A percentile compares a stretch with the other conserved stretches of the same genome.
Evolutionary conservation across 2,329 filamentous ascomycete species (phyloP).

Genomic region (Arthroderma uncinatum): DNA sequence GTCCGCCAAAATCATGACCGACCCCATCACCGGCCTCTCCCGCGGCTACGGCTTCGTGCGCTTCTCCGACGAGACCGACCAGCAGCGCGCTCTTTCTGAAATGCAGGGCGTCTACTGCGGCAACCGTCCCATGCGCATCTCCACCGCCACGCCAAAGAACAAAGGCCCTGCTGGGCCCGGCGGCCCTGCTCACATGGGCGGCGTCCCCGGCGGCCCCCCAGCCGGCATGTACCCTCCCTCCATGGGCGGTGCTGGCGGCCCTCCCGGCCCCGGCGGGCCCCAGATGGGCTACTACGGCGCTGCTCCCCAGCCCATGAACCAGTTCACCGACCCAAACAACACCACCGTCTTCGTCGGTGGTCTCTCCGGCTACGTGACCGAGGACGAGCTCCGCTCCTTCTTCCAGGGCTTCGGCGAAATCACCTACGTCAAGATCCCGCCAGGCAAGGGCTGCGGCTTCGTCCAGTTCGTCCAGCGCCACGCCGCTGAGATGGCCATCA

Average conservation of each 20-base stretch:
- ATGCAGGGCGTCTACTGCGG: slow-evolving; percentile 99
- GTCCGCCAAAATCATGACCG: slow-evolving; percentile 99
- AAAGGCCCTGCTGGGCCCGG: slow-evolving; percentile 39
- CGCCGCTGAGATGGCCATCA: slow-evolving; percentile 99
- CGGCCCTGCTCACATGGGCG: slow-evolving; percentile 38
- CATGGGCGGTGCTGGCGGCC: slow-evolving; percentile 47
- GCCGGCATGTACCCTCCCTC: slow-evolving; percentile 52
- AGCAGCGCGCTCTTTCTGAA: slow-evolving; percentile 88
- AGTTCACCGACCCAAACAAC: slow-evolving; percentile 99
- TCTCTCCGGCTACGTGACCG: slow-evolving; percentile 92
- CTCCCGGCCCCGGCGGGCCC: slow-evolving; percentile 20
- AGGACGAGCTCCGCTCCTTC: slow-evolving; percentile 98
- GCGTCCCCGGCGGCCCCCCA: slow-evolving; percentile 39
- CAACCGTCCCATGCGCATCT: slow-evolving; percentile 97
- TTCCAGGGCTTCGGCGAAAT: slow-evolving; percentile 99
- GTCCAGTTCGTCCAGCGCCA: slow-evolving; percentile 99
- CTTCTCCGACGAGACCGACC: slow-evolving; percentile 89
- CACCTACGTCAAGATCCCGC: slow-evolving; percentile 98
- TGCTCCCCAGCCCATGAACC: slow-evolving; percentile 78
- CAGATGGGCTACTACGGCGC: slow-evolving; percentile 55
- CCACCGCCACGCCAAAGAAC: slow-evolving; percentile 96
- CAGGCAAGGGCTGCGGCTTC: slow-evolving; percentile 97
- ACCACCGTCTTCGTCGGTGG: slow-evolving; percentile 98
- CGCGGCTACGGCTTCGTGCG: slow-evolving; percentile 96
- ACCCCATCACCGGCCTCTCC: slow-evolving; percentile 94